phyloP scores from a whole-genome alignment of 2,329 filamentous ascomycete species.

The Colletotrichum cereale region DNA sequence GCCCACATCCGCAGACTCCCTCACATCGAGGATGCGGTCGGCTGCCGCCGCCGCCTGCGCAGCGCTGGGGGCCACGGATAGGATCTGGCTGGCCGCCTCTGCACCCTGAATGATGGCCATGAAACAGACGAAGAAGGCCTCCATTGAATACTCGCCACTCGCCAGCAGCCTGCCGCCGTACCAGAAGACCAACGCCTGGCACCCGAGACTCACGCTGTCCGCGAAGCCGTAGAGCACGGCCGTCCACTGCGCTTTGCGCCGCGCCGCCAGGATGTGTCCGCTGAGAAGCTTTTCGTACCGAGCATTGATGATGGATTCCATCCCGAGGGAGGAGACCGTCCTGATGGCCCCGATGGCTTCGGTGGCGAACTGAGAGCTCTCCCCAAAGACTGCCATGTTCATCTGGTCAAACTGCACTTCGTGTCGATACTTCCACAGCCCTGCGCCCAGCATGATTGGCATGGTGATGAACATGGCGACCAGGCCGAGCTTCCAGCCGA shows the following conservation, averaged over 20 bases:
- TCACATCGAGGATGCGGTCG: conserved; percentile 69
- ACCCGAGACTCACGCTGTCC: conserved; percentile 52
- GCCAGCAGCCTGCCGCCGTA: conserved; percentile 50
- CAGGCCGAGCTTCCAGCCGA: conserved; percentile 54
- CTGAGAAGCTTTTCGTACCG: conserved; percentile 53
- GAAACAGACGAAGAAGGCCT: conserved; percentile 70
- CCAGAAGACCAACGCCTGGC: conserved; percentile 69
- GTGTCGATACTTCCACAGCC: conserved; percentile 56
- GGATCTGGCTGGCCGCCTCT: conserved; percentile 75
- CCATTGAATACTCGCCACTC: conserved; percentile 49
- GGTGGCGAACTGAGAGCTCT: conserved; percentile 72
- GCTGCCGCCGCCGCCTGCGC: conserved; percentile 70
- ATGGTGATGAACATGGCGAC: conserved; percentile 53
- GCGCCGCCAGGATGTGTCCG: conserved; percentile 49
- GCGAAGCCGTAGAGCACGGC: conserved; percentile 51
- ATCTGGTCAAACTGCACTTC: conserved; percentile 68
- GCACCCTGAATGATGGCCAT: conserved; percentile 76
- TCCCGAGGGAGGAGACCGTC: conserved; percentile 71
- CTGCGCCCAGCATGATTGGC: conserved; percentile 51
- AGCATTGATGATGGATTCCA: conserved; percentile 67
- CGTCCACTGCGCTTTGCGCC: conserved; percentile 49
- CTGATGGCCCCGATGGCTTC: conserved; percentile 73
- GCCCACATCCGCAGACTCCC: conserved; percentile 56
- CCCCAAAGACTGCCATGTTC: conserved; percentile 68
- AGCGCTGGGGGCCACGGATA: conserved; percentile 75